Evolutionary conservation across 2,329 filamentous ascomycete species (phyloP), one percentile per base, ranked within the genome.

Genomic region (Saccharata proteae): DNA sequence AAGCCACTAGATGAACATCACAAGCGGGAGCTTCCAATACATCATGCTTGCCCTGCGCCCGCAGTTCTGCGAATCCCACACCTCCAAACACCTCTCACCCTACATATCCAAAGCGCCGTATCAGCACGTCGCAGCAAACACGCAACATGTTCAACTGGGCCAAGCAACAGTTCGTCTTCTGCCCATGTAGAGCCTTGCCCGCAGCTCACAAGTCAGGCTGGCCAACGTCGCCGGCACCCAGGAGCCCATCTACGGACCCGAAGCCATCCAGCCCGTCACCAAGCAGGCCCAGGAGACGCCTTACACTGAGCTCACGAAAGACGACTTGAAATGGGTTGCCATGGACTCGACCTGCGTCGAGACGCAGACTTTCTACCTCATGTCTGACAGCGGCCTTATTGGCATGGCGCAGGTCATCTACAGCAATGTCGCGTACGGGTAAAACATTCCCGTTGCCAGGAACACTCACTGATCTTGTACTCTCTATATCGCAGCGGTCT

Each of bases 301-400:
- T 29, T 93, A 80, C 58, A 86, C 83, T 31, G 82, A 90, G 55
- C 59, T 85, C 46, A 74, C 67, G 42, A 79, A 76, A 47, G 69
- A 85, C 26, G 77, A 92, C 54, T 59, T 93, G 50, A 80, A 77
- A 64, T 98, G 90, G 90, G 62, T 66, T 47, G 74, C 69, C 16
- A 71, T 85, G 65, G 78, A 84, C 43, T 79, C 76, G 48, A 96
- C 90, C 41, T 80, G 72, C 49, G 90, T 96, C 45, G 90, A 98
- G 68, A 94, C 84, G 17, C 80, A 94, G 64, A 85, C 72, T 40
- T 98, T 94, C 64, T 98, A 98, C 64, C 62, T 94, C 49, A 77
- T 77, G 58, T 67, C 79, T 34, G 81, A 93, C 40, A 74, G 65
- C 38, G 90, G 90, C 30, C 69, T 77, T 40, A 58, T 86, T 41